Percentiles rank a stretch among this genome's conserved stretches.
phyloP scores from a whole-genome alignment of 768 basidiomycete genomes.

The Podaxis pistillaris region DNA sequence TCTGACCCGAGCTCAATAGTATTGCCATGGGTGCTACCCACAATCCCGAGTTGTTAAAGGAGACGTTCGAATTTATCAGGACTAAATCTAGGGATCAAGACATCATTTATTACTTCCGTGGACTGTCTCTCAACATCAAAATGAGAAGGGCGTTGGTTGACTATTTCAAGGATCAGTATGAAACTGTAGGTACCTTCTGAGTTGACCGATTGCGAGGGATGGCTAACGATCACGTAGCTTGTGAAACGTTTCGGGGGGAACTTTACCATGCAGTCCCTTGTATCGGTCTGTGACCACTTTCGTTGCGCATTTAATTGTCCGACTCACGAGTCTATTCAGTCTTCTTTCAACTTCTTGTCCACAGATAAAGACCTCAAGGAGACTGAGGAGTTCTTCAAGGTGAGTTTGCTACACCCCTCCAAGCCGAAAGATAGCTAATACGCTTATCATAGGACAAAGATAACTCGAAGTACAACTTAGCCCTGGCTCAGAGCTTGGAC shows the following conservation, averaged over 20 bases:
- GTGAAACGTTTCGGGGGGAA: slow-evolving; percentile 71
- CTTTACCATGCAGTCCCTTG: slow-evolving; percentile 51
- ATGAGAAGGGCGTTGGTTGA: slow-evolving; percentile 52
- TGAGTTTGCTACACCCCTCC: slow-evolving; percentile 26
- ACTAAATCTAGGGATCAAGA: slow-evolving; percentile 59
- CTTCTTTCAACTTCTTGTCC: slow-evolving; percentile 48
- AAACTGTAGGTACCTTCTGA: slow-evolving; percentile 40
- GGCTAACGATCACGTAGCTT: slow-evolving; percentile 36
- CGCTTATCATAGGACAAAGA: slow-evolving; percentile 51
- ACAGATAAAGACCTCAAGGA: slow-evolving; percentile 63
- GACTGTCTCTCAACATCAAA: slow-evolving; percentile 53
- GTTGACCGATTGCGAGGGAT: neutral
- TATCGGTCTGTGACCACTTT: slow-evolving; percentile 41
- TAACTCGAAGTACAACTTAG: slow-evolving; percentile 64
- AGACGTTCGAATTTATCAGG: slow-evolving; percentile 62
- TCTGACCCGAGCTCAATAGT: slow-evolving; percentile 35
- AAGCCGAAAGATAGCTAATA: slow-evolving; percentile 22
- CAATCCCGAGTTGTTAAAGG: slow-evolving; percentile 54
- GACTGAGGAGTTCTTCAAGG: slow-evolving; percentile 75
- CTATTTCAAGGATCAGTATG: slow-evolving; percentile 72
- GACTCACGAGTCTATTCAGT: slow-evolving; percentile 21
- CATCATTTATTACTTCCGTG: slow-evolving; percentile 60
- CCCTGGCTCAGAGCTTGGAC: slow-evolving; percentile 68
- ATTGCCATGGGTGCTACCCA: slow-evolving; percentile 60
- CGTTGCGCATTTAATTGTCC: neutral